Evolutionary conservation across 2,329 filamentous ascomycete genomes (phyloP).

Genomic region (Diaporthe sp.): DNA sequence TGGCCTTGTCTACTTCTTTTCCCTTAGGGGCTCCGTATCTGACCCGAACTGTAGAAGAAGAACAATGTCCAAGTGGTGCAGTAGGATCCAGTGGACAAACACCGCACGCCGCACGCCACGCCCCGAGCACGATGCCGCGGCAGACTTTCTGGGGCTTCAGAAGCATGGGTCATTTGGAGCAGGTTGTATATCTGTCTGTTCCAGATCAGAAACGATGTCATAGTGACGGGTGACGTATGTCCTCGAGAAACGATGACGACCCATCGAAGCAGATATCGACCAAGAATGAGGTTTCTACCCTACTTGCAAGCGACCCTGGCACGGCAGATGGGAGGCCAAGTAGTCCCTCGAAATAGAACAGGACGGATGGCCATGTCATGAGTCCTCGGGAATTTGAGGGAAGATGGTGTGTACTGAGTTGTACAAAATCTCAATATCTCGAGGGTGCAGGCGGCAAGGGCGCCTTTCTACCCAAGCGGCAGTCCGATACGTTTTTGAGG

Average conservation of each 20-base stretch:
- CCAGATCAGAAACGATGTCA: neutral
- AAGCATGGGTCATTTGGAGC: neutral
- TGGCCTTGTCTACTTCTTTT: neutral
- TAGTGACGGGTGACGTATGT: conserved; percentile 10
- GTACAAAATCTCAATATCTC: conserved; percentile 55
- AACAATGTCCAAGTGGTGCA: conserved; percentile 90
- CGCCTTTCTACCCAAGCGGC: conserved; percentile 64
- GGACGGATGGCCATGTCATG: conserved; percentile 24
- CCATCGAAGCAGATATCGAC: neutral
- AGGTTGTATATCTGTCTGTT: neutral
- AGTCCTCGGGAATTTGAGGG: conserved; percentile 5
- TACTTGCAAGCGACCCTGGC: conserved; percentile 35
- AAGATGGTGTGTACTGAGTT: conserved; percentile 55
- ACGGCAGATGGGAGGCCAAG: conserved; percentile 41
- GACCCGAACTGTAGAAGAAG: conserved; percentile 74
- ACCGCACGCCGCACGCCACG: neutral
- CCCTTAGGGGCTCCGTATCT: neutral
- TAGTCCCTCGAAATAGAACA: conserved; percentile 43
- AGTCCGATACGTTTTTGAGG: conserved; percentile 46
- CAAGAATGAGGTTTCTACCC: conserved; percentile 35
- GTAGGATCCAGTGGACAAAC: conserved; percentile 62
- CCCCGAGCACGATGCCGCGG: neutral
- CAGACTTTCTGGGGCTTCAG: neutral
- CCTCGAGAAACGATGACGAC: neutral
- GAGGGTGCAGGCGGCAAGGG: conserved; percentile 57